Percentiles rank a stretch among this genome's conserved stretches.
These are phyloP conservation scores for Trichoderma sp. DNA, from an alignment of 2,329 filamentous ascomycete species.

Conservation along the genomic window DNA sequence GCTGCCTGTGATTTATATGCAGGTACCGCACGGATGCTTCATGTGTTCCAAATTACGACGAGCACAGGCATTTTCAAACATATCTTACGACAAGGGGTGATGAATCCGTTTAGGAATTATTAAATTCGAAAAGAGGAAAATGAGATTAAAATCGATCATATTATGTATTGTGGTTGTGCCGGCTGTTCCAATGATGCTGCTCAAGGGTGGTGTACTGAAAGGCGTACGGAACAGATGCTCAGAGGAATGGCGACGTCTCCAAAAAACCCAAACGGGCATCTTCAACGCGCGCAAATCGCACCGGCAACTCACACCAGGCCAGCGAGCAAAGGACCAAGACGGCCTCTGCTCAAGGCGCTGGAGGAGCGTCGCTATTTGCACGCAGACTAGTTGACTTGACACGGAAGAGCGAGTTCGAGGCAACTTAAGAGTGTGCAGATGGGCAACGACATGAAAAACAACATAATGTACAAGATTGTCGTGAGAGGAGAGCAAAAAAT, in stretches of 20 bases:
- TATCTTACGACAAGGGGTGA: not conserved
- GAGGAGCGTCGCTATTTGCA: slow-evolving; percentile 71
- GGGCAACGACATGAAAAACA: not conserved
- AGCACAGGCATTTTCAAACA: not conserved
- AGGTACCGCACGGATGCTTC: not conserved
- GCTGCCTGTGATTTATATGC: not conserved
- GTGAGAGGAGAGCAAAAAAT: not conserved
- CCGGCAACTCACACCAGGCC: slow-evolving; percentile 34
- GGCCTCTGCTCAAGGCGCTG: slow-evolving; percentile 43
- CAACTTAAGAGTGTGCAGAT: slow-evolving; percentile 95
- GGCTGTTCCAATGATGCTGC: slow-evolving; percentile 28
- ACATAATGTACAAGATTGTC: not conserved
- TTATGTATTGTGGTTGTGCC: slow-evolving; percentile 30
- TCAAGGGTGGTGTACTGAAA: slow-evolving; percentile 29
- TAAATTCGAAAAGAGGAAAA: not conserved
- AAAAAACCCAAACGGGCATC: slow-evolving; percentile 30
- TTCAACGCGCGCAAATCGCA: slow-evolving; percentile 24
- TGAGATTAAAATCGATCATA: not conserved
- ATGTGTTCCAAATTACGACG: not conserved
- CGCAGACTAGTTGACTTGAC: slow-evolving; percentile 94
- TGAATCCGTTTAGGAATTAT: not conserved
- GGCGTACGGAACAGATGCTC: slow-evolving; percentile 38
- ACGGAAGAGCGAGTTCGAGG: slow-evolving; percentile 71
- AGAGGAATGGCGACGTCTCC: slow-evolving; percentile 24
- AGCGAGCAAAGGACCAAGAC: slow-evolving; percentile 48